These are phyloP conservation scores for Fusarium luffae DNA, from an alignment of 2,329 filamentous ascomycete species.

Conservation along the genomic window DNA sequence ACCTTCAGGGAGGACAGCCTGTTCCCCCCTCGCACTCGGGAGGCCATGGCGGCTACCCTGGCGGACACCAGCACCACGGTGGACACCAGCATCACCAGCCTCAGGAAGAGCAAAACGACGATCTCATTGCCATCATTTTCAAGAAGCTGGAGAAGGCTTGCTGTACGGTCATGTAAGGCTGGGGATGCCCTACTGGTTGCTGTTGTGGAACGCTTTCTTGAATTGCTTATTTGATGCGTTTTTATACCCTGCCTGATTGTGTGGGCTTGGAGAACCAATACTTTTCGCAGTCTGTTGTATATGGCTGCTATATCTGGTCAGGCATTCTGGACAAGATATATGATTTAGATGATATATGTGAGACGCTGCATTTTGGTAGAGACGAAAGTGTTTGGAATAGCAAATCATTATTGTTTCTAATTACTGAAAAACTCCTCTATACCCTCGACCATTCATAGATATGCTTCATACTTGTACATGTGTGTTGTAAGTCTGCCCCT, in stretches of 20 bases:
- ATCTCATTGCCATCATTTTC: constrained; percentile 68
- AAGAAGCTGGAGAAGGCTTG: constrained; percentile 75
- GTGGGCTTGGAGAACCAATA: constrained; percentile 9
- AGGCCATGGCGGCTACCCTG: constrained; percentile 54
- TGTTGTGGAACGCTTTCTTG: constrained; percentile 3
- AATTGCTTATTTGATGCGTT: constrained; percentile 12
- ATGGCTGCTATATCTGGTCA: not conserved
- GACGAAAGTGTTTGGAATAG: constrained; percentile 25
- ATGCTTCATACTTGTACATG: not conserved
- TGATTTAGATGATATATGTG: constrained; percentile 17
- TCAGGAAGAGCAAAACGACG: constrained; percentile 60
- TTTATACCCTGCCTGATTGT: constrained; percentile 14
- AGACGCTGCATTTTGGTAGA: not conserved
- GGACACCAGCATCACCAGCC: constrained; percentile 57
- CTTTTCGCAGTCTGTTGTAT: not conserved
- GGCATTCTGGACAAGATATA: constrained; percentile 10
- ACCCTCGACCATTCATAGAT: not conserved
- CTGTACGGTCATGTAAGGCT: constrained; percentile 77
- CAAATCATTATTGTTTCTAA: constrained; percentile 17
- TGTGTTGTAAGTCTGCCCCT: not conserved
- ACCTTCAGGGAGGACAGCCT: constrained; percentile 79
- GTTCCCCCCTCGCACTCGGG: constrained; percentile 57
- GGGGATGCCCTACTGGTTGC: constrained; percentile 18
- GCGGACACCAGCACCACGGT: constrained; percentile 52
- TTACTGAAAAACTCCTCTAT: constrained; percentile 2